A percentile compares a stretch with the other conserved stretches of the same genome.
Conservation (phyloP, 768 basidiomycete genomes). For the Porpolomopsis calyptriformis region DNA sequence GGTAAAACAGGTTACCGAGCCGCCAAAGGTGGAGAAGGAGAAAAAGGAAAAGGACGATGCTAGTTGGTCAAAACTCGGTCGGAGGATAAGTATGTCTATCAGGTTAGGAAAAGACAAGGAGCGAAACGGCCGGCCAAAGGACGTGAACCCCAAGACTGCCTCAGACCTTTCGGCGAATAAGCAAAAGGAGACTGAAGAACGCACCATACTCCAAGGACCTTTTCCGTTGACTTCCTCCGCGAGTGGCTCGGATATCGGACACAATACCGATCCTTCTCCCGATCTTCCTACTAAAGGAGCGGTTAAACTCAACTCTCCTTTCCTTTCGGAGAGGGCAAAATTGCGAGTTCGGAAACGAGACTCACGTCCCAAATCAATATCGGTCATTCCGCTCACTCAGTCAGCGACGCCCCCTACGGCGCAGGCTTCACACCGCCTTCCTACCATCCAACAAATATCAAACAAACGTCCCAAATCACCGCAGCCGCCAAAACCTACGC, state of each 20-base stretch:
- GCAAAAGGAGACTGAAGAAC: slow-evolving; percentile 8
- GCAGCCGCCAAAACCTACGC: slow-evolving; percentile 35
- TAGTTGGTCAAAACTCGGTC: slow-evolving; percentile 54
- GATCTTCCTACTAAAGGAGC: neutral
- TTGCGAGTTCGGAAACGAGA: neutral
- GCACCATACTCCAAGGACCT: neutral
- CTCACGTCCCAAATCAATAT: neutral
- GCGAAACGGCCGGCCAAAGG: slow-evolving; percentile 24
- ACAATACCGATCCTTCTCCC: slow-evolving; percentile 2
- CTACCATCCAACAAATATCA: slow-evolving; percentile 1
- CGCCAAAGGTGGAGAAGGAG: slow-evolving; percentile 18
- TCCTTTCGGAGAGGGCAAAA: neutral
- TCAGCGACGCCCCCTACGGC: neutral
- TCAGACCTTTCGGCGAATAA: slow-evolving; percentile 10
- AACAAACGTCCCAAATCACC: slow-evolving; percentile 4
- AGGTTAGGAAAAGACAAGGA: slow-evolving; percentile 34
- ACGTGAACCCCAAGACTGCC: slow-evolving; percentile 12
- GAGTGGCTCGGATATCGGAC: slow-evolving; percentile 1
- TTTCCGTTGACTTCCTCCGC: neutral
- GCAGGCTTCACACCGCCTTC: neutral
- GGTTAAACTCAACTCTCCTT: neutral
- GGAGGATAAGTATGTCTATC: slow-evolving; percentile 52
- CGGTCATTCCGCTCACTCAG: neutral
- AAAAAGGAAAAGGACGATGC: slow-evolving; percentile 32
- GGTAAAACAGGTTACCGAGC: slow-evolving; percentile 12